Conservation (phyloP, 129 eudicot species). For the Logfia minima region DNA sequence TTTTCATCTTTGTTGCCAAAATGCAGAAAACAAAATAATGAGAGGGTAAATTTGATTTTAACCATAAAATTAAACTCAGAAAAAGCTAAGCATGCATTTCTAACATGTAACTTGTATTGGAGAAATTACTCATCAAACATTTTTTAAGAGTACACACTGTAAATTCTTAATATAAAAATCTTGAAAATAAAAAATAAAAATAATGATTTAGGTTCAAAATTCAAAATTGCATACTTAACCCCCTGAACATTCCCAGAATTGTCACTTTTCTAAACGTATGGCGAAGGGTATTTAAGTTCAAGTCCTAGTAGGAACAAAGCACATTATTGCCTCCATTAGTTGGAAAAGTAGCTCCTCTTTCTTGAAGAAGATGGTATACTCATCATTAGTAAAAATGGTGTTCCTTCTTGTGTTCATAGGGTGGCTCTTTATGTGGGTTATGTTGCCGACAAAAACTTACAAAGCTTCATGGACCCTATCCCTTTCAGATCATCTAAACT, state of each 20-base stretch:
- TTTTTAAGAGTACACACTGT: too few species aligned
- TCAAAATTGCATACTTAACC: background rate
- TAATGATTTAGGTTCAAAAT: too few species aligned
- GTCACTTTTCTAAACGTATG: background rate
- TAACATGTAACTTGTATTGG: too few species aligned
- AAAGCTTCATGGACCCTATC: slow-evolving; percentile 51
- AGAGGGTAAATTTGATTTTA: too few species aligned
- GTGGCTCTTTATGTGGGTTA: slow-evolving; percentile 61
- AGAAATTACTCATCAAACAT: too few species aligned
- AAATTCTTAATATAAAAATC: too few species aligned
- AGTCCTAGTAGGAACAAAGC: background rate
- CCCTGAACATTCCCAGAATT: background rate
- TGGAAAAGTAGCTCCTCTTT: too few species aligned
- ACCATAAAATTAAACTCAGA: too few species aligned
- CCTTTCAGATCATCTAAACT: slow-evolving; percentile 39
- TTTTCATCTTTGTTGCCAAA: too few species aligned
- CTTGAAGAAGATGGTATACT: slow-evolving; percentile 31
- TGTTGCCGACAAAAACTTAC: slow-evolving; percentile 65
- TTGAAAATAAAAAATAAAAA: too few species aligned
- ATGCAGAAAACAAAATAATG: too few species aligned
- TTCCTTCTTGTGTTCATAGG: slow-evolving; percentile 47
- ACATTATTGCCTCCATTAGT: background rate
- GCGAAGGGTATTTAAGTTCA: slow-evolving; percentile 16
- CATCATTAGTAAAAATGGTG: slow-evolving; percentile 30
- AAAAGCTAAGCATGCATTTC: too few species aligned